Percentiles rank a stretch among this genome's conserved stretches.
Conservation (phyloP, 1,284 basidiomycete species). For the Omphalotus olearius region DNA sequence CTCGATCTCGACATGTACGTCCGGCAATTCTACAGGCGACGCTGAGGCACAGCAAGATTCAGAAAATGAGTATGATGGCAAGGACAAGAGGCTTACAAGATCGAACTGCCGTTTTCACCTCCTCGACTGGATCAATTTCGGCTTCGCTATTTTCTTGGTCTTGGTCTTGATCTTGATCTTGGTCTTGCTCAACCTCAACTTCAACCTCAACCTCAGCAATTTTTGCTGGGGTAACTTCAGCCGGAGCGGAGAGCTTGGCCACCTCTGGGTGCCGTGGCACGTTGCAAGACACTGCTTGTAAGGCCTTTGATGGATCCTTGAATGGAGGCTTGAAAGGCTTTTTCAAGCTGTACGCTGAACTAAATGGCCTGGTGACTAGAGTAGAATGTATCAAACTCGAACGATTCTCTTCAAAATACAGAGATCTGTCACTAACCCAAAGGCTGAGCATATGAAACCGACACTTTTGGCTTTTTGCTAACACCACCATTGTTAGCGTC, state of each 20-base stretch:
- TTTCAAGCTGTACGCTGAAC: conserved; percentile 7
- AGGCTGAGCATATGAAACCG: conserved; percentile 1
- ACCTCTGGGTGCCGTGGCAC: no score
- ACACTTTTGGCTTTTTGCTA: conserved; percentile 7
- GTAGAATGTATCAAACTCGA: neutral
- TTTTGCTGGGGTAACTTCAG: neutral
- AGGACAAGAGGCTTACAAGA: no score
- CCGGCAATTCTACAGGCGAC: neutral
- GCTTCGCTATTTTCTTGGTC: neutral
- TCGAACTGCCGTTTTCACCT: no score
- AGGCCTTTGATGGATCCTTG: neutral
- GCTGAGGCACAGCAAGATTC: neutral
- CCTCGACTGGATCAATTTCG: neutral
- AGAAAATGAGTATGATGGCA: no score
- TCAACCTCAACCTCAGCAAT: neutral
- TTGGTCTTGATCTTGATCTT: no score
- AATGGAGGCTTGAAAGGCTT: conserved; percentile 13
- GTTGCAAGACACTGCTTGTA: no score
- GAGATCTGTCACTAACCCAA: conserved; percentile 6
- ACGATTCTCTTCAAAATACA: no score
- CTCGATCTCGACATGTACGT: conserved; percentile 5
- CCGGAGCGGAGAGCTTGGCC: no score
- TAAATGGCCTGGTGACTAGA: conserved; percentile 12
- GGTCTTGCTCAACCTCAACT: no score
- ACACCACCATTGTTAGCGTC: neutral